Percentiles rank a stretch among this genome's conserved stretches.
Conservation (phyloP, 768 basidiomycete species). For the Boletus patriciae region DNA sequence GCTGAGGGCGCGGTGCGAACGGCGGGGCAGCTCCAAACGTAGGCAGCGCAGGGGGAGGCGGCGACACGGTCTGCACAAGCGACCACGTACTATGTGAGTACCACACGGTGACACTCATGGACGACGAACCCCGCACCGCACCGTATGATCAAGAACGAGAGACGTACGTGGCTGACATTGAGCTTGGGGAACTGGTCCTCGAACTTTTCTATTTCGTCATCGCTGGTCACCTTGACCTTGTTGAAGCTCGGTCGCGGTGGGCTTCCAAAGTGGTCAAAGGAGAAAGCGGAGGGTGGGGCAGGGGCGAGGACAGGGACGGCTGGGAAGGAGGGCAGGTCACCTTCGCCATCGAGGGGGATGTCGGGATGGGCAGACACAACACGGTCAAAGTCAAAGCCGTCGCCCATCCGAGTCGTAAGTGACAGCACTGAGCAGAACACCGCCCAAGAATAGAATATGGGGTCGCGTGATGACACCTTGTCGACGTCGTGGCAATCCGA, state of each 20-base stretch:
- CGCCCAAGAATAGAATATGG: too few relatives aligned
- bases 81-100: too few relatives aligned
- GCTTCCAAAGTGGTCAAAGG: constrained; percentile 64
- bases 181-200: constrained; percentile 85
- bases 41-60: constrained; percentile 32
- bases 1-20: constrained; percentile 77
- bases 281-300: constrained; percentile 49
- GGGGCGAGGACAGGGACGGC: constrained; percentile 21
- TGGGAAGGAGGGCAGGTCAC: constrained; percentile 50
- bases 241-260: constrained; percentile 41
- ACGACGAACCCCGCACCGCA: constrained; percentile 17
- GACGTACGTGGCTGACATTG: constrained; percentile 47
- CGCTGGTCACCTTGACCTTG: constrained; percentile 79
- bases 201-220: constrained; percentile 84
- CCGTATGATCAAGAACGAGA: too few relatives aligned
- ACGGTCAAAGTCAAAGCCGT: constrained; percentile 74
- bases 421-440: too few relatives aligned
- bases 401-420: too few relatives aligned
- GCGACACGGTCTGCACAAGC: constrained; percentile 35
- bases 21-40: constrained; percentile 52
- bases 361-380: constrained; percentile 86
- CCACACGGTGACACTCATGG: too few relatives aligned
- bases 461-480: too few relatives aligned
- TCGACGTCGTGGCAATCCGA: too few relatives aligned
- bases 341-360: constrained; percentile 69